These are phyloP conservation scores for Lablab purpureus DNA, from an alignment of 306 rosid species.

Conservation along the genomic window DNA sequence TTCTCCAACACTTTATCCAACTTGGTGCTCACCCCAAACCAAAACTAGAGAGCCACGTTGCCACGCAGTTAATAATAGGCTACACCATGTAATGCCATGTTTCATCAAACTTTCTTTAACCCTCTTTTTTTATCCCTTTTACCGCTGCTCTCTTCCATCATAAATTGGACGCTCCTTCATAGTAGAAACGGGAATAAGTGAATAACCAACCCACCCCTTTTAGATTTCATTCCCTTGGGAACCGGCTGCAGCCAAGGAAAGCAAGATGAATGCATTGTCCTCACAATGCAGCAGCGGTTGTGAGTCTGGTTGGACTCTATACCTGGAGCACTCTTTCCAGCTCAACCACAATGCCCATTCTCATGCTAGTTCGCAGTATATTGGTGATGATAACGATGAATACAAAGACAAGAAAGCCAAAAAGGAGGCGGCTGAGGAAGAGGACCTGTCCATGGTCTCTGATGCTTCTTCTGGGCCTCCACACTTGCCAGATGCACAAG, in stretches of 20 bases:
- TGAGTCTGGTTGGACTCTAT: constrained; percentile 98
- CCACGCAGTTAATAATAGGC: constrained; percentile 40
- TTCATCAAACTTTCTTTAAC: neutral
- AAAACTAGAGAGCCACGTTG: constrained; percentile 43
- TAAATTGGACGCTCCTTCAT: constrained; percentile 47
- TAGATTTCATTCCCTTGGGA: constrained; percentile 14
- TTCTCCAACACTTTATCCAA: constrained; percentile 53
- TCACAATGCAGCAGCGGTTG: constrained; percentile 92
- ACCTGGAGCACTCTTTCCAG: constrained; percentile 76
- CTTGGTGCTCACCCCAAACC: constrained; percentile 44
- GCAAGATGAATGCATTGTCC: constrained; percentile 56
- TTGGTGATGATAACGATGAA: constrained; percentile 29
- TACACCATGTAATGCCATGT: neutral
- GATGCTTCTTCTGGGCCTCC: constrained; percentile 99
- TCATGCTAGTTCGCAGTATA: constrained; percentile 35
- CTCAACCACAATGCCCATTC: constrained; percentile 51
- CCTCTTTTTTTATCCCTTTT: constrained; percentile 40
- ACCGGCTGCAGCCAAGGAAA: neutral
- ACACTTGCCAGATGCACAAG: constrained; percentile 61
- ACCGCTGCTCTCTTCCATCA: constrained; percentile 40
- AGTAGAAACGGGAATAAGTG: neutral
- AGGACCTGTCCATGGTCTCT: constrained; percentile 93
- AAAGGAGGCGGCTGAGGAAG: constrained; percentile 62
- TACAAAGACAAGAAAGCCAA: constrained; percentile 37
- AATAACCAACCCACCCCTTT: constrained; percentile 11